Conservation (phyloP, 768 basidiomycete genomes). For the Trametes elegans region DNA sequence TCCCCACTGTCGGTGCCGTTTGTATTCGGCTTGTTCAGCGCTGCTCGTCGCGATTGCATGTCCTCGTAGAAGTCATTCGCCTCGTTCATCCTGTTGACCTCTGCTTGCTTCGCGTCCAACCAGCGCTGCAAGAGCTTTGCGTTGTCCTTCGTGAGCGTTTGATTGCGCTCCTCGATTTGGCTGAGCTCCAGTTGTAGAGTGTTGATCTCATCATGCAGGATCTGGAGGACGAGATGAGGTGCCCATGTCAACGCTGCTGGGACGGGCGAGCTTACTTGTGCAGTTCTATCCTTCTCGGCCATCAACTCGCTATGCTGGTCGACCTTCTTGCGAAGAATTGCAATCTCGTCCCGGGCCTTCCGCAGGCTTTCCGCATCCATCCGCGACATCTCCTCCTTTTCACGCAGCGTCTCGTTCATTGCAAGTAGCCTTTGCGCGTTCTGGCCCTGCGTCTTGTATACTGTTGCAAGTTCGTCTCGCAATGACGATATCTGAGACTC, state of each 20-base stretch:
- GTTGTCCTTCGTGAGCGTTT: slow-evolving; percentile 87
- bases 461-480: slow-evolving; percentile 87
- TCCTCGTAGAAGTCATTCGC: slow-evolving; percentile 88
- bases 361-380: slow-evolving; percentile 79
- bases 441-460: slow-evolving; percentile 95
- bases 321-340: slow-evolving; percentile 68
- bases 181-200: slow-evolving; percentile 89
- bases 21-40: slow-evolving; percentile 49
- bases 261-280: slow-evolving; percentile 56
- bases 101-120: slow-evolving; percentile 91
- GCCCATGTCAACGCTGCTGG: neutral
- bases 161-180: slow-evolving; percentile 85
- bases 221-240: slow-evolving; percentile 36
- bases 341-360: slow-evolving; percentile 74
- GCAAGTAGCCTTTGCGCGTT: slow-evolving; percentile 90
- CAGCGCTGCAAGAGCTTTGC: slow-evolving; percentile 94
- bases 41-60: slow-evolving; percentile 71
- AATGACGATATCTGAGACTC: slow-evolving; percentile 92
- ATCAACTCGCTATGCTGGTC: slow-evolving; percentile 83
- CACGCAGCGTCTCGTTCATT: slow-evolving; percentile 93
- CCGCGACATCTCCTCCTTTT: slow-evolving; percentile 86
- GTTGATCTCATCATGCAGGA: slow-evolving; percentile 92
- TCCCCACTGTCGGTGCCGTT: slow-evolving; percentile 20
- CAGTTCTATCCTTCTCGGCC: slow-evolving; percentile 84
- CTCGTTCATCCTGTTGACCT: slow-evolving; percentile 94